Conservation (phyloP, 331 rosid genomes). For the Malus hybrid region DNA sequence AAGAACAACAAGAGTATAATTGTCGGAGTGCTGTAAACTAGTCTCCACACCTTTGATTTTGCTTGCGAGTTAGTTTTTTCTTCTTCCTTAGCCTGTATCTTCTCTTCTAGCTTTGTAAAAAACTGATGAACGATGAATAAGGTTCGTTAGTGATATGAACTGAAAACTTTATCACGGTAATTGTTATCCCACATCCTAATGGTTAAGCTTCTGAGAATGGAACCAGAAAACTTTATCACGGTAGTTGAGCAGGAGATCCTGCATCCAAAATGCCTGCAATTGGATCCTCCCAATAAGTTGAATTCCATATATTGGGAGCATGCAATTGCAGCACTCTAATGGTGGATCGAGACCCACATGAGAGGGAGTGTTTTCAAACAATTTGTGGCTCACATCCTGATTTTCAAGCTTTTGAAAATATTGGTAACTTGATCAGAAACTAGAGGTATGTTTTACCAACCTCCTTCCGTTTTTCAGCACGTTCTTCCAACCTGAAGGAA, state of each 20-base stretch:
- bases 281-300: not conserved
- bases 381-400: not conserved
- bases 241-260: not conserved
- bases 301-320: not conserved
- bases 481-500: slow-evolving; percentile 82
- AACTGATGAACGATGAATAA: slow-evolving; percentile 42
- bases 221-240: not conserved
- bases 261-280: not conserved
- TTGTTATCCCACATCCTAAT: not conserved
- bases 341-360: not conserved
- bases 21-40: not conserved
- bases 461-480: slow-evolving; percentile 96
- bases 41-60: slow-evolving; percentile 66
- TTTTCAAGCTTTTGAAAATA: not conserved
- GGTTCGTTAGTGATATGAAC: not conserved
- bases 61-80: slow-evolving; percentile 68
- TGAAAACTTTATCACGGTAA: not conserved
- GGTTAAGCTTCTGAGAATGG: not conserved
- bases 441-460: slow-evolving; percentile 27
- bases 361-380: not conserved
- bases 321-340: not conserved
- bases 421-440: not conserved
- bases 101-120: slow-evolving; percentile 91
- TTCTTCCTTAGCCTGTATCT: slow-evolving; percentile 81
- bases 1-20: not conserved